Conservation (phyloP, 371 early-diverging fungal genomes). For the Mycotypha africana region DNA sequence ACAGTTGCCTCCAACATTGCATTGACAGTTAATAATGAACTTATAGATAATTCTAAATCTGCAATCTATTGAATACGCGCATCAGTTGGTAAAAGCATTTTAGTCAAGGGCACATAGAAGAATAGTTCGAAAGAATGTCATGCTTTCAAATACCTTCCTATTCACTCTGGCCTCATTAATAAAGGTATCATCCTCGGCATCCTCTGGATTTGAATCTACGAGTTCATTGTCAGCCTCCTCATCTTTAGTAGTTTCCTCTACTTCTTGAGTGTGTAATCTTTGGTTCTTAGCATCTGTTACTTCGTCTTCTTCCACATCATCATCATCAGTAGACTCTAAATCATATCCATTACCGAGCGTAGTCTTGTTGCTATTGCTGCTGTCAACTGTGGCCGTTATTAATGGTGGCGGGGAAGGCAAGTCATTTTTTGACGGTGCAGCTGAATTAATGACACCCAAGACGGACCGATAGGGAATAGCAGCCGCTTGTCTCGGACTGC, state of each 20-base stretch:
- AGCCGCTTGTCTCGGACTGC: background rate
- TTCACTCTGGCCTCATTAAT: constrained; percentile 41
- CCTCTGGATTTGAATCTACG: constrained; percentile 2
- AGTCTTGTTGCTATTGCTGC: no score
- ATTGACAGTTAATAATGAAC: constrained; percentile 44
- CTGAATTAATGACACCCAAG: constrained; percentile 11
- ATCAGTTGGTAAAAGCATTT: no score
- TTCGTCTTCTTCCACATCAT: background rate
- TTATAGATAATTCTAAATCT: constrained; percentile 49
- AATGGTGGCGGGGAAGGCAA: no score
- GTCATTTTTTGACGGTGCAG: no score
- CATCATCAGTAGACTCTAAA: background rate
- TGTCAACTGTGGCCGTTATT: no score
- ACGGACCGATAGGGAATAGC: constrained; percentile 18
- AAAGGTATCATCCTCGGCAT: constrained; percentile 13
- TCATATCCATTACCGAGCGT: background rate
- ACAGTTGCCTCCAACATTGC: constrained; percentile 47
- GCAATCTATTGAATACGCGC: no score
- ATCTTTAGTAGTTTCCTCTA: background rate
- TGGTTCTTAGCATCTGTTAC: background rate
- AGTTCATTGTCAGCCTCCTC: constrained; percentile 2
- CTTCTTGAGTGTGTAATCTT: background rate
- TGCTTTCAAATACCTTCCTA: constrained; percentile 23
- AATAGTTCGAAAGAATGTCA: background rate
- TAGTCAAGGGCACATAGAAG: no score